Base-by-base conservation (phyloP, 1,284 basidiomycete species). In the Papiliotrema laurentii region DNA sequence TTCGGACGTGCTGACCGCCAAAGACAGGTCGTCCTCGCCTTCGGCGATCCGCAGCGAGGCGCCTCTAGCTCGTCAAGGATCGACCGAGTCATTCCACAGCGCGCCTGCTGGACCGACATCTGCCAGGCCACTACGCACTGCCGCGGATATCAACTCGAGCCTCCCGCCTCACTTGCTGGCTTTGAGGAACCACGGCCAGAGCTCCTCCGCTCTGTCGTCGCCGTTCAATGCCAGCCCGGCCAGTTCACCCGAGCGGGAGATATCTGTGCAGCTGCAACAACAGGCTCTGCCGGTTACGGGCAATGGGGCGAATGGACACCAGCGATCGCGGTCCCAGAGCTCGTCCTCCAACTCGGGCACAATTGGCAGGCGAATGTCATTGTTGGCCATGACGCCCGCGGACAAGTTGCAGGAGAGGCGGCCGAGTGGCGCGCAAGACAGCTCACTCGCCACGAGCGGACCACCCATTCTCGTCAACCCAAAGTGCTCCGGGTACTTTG, bases 401-500 rank as follows among this genome's bases (percentile, higher is more conserved):
- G 52, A 47, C 18, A 26, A 40, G 2, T 22, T 36, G 25, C 22
- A 36, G 43, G 50, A 47, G 44, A 31, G 51, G 47, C n/a, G 42
- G 43, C 31, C 24, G 19, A 33, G 46, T 28, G 40, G 51, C n/a
- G n/a, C n/a, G 18, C 24, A 43, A 24, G 34, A 46, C 3, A 47
- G 48, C 19, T 42, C 36, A 33, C 31, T 44, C 35, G 36, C 50
- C 60, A 25, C 42, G 60, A 4, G 44, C 71, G 42, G 83, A 81
- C 78, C 82, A 3, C 86, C 87, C 4, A 86, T 87, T 48, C 72
- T 89, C 39, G 76, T 77, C 41, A 87, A 86, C 68, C 75, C 83
- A 3, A 84, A 85, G 63, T 97, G 92, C 72, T 93, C 90, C 2
- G 89, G 90, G 6, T 97, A 97, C 74, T 97, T 97, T 71, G 83